Base-by-base conservation (phyloP, 257 asterid species). In the Fraxinus americana region DNA sequence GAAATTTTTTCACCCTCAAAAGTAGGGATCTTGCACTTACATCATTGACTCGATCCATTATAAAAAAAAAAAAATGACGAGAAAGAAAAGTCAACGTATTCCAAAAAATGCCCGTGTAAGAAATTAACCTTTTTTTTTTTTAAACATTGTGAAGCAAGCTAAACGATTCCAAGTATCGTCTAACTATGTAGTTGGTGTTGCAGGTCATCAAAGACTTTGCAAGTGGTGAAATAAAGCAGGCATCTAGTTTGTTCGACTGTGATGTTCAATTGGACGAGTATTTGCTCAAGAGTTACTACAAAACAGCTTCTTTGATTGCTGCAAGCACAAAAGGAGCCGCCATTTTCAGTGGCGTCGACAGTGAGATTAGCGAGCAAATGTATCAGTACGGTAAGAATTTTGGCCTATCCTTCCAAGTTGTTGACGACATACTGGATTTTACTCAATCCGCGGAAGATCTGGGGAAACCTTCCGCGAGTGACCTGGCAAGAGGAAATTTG, bases 141-240 rank as follows among this genome's bases (percentile, higher is more conserved):
- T 32, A 0, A 32, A 32, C 27, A 48, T 10, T 4, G n/a, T 16
- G 65, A 66, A 19, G 75, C 57, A 19, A 52, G 65, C 65, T 19
- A 19, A 59, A 59, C 30, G 30, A 21, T 21, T 6, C 21, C 29
- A 59, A 21, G 10, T 21, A 5, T 25, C 32, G n/a, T 63, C 35
- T n/a, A 12, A 73, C 39, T 27, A 38, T 25, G 5, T 57, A 65
- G 23, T 45, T 48, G 71, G 61, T 71, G 8, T 73, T 69, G 71
- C 90, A 94, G 99, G 99, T 92, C 67, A 92, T 95, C 71, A 95
- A 95, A 87, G 99, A 95, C 79, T 95, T 95, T 57, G 99, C 99
- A 16, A 92, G 98, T 65, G 99, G 99, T 21, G 98, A 95, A 90
- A 95, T 95, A 86, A 93, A 89, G 90, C 99, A 94, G 80, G 99